A percentile compares a stretch with the other conserved stretches of the same genome.
phyloP scores from a whole-genome alignment of 768 basidiomycete species.

The Termitomyces sp. region DNA sequence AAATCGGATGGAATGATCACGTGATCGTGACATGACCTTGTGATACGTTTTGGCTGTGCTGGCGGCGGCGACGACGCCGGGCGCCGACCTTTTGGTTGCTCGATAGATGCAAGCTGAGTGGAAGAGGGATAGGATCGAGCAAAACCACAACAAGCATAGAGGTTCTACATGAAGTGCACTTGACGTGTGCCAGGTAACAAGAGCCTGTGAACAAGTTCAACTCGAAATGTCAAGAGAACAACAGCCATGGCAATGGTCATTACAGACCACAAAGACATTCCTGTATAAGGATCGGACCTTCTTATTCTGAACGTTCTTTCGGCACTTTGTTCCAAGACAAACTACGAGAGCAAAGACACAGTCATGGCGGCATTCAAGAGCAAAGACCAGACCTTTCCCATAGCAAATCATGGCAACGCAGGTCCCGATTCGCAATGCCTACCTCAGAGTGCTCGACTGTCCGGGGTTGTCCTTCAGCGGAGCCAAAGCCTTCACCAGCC shows the following conservation, averaged over 20 bases:
- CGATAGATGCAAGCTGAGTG: no score
- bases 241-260: background rate
- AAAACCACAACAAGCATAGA: background rate
- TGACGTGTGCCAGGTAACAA: background rate
- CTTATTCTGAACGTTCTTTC: background rate
- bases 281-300: background rate
- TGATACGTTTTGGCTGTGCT: no score
- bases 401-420: background rate
- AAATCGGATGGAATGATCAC: no score
- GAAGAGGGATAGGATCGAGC: background rate
- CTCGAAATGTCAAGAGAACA: background rate
- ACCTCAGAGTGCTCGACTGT: background rate
- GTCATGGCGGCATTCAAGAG: background rate
- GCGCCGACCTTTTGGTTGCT: background rate
- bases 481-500: background rate
- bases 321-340: background rate
- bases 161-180: background rate
- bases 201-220: background rate
- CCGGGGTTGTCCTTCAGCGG: no score
- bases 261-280: background rate
- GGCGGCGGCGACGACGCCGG: no score
- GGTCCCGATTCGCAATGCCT: background rate
- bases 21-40: background rate
- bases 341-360: background rate
- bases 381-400: background rate